phyloP scores from a whole-genome alignment of 768 basidiomycete species.

The Calocera viscosa region DNA sequence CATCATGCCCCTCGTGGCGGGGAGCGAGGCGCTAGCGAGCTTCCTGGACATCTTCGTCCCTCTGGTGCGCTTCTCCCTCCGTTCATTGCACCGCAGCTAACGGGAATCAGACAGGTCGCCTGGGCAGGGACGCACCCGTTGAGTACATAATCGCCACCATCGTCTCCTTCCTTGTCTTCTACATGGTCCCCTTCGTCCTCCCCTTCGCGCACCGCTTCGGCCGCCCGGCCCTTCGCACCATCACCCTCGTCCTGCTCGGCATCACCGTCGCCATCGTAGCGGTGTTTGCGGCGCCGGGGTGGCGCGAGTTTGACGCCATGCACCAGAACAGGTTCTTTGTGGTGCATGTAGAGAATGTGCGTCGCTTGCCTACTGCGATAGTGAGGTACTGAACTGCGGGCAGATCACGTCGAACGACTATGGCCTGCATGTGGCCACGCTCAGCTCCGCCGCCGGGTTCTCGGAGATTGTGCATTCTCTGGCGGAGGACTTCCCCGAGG shows the following conservation, averaged over 20 bases:
- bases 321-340: slow-evolving; percentile 84
- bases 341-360: slow-evolving; percentile 73
- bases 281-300: slow-evolving; percentile 36
- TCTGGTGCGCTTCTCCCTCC: slow-evolving; percentile 37
- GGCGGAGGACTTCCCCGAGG: slow-evolving; percentile 40
- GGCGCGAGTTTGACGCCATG: slow-evolving; percentile 57
- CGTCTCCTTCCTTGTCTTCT: slow-evolving; percentile 44
- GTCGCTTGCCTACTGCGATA: slow-evolving; percentile 19
- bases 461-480: slow-evolving; percentile 48
- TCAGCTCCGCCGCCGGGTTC: slow-evolving; percentile 74
- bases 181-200: slow-evolving; percentile 45
- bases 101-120: slow-evolving; percentile 54
- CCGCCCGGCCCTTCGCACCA: slow-evolving; percentile 27
- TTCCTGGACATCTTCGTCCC: slow-evolving; percentile 85
- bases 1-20: slow-evolving; percentile 34
- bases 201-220: slow-evolving; percentile 70
- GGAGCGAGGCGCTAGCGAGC: slow-evolving; percentile 44
- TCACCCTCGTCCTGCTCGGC: slow-evolving; percentile 37
- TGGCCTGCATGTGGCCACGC: slow-evolving; percentile 65
- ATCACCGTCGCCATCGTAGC: slow-evolving; percentile 42
- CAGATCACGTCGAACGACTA: slow-evolving; percentile 62
- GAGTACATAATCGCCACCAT: slow-evolving; percentile 82
- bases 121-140: slow-evolving; percentile 69
- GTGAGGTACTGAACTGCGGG: neutral
- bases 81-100: neutral